Percentiles rank a stretch among this genome's conserved stretches.
Conservation (phyloP, 257 asterid species). For the Salvia hispanica region DNA sequence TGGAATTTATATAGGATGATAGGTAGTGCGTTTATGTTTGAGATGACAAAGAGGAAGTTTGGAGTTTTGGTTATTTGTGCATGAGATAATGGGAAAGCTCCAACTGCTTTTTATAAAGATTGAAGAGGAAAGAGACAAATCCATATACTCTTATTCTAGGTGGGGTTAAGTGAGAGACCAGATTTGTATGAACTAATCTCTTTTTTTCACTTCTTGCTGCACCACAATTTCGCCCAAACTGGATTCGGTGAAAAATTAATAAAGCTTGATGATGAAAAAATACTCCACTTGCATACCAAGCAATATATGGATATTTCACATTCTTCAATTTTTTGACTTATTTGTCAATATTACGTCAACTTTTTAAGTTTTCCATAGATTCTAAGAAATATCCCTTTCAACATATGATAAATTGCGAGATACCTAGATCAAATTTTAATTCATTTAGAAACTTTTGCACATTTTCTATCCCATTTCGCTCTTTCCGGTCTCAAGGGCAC, state of each 20-base stretch:
- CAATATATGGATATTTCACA: not conserved
- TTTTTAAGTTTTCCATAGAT: not conserved
- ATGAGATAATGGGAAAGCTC: slow-evolving; percentile 41
- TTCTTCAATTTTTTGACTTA: not conserved
- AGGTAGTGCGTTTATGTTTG: not conserved
- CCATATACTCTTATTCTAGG: not conserved
- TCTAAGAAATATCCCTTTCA: not conserved
- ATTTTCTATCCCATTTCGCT: no score
- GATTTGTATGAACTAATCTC: not conserved
- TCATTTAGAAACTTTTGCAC: no score
- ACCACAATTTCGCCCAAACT: not conserved
- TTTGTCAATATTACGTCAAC: not conserved
- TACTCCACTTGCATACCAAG: slow-evolving; percentile 36
- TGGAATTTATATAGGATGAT: not conserved
- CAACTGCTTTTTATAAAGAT: slow-evolving; percentile 40
- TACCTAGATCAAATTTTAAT: no score
- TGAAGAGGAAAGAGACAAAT: not conserved
- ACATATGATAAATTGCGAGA: not conserved
- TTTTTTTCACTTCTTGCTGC: not conserved
- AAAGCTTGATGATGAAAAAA: slow-evolving; percentile 21
- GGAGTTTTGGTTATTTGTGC: slow-evolving; percentile 38
- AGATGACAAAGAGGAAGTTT: slow-evolving; percentile 16
- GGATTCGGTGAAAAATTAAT: slow-evolving; percentile 4
- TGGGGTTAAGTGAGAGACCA: slow-evolving; percentile 1
- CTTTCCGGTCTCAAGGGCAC: no score